Conservation (phyloP, 2,329 filamentous ascomycete genomes). For the Magnaporthiopsis rhizophila region DNA sequence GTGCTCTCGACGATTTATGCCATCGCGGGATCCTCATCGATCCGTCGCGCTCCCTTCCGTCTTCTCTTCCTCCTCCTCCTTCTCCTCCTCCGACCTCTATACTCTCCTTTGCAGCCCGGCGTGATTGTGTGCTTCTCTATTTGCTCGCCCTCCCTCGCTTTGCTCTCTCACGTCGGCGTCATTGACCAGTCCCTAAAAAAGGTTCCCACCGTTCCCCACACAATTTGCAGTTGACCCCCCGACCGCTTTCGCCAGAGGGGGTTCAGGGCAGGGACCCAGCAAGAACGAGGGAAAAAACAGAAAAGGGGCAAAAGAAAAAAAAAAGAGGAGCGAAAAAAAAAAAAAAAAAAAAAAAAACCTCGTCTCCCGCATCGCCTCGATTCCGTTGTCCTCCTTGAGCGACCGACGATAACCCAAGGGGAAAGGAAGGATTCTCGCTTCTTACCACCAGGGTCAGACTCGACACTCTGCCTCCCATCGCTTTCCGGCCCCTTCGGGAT, state of each 20-base stretch:
- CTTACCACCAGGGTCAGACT: background rate
- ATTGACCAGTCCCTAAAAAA: background rate
- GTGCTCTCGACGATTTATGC: constrained; percentile 5
- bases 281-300: background rate
- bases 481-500: background rate
- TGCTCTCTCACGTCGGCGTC: background rate
- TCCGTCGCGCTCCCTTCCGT: background rate
- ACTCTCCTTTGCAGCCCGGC: background rate
- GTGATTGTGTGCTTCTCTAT: background rate
- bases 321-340: background rate
- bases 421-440: background rate
- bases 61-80: background rate
- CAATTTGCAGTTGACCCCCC: constrained; percentile 6
- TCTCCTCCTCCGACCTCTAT: background rate
- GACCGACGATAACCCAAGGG: background rate
- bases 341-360: background rate
- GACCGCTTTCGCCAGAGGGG: constrained; percentile 5
- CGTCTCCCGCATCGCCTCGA: background rate
- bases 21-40: constrained; percentile 1
- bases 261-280: constrained; percentile 4
- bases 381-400: background rate
- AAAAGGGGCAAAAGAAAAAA: background rate
- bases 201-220: constrained; percentile 6
- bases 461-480: constrained; percentile 23
- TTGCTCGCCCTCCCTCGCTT: background rate